Percentiles rank a stretch among this genome's conserved stretches.
Conservation (phyloP, 768 basidiomycete species). For the Tricholoma bakamatsutake region DNA sequence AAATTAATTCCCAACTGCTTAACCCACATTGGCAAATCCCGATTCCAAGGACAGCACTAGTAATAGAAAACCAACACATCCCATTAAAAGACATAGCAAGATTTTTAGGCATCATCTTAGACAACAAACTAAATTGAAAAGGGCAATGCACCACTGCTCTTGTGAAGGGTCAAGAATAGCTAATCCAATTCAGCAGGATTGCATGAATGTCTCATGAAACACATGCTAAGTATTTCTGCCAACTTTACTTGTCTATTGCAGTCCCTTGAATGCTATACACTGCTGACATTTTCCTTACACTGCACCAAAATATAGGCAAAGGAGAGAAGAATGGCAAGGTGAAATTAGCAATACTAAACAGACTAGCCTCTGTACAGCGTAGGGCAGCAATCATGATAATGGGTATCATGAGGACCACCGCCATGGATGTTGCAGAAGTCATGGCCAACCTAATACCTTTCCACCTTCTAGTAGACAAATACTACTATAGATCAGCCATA, state of each 20-base stretch:
- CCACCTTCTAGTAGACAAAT: not conserved
- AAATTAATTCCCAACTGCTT: not conserved
- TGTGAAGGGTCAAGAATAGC: conserved; percentile 15
- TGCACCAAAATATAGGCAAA: not conserved
- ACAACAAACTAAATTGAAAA: too few species aligned
- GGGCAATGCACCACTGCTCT: too few species aligned
- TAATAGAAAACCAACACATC: conserved; percentile 12
- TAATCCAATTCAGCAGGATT: conserved; percentile 11
- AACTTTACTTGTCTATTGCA: too few species aligned
- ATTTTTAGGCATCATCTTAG: too few species aligned
- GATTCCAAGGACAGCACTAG: not conserved
- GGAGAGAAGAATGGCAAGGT: not conserved
- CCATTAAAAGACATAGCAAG: too few species aligned
- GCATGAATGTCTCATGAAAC: too few species aligned
- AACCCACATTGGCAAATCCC: conserved; percentile 1
- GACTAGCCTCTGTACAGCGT: not conserved
- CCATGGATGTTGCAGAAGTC: too few species aligned
- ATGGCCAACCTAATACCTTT: not conserved
- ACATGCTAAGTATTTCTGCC: too few species aligned
- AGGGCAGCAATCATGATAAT: too few species aligned
- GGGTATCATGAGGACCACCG: too few species aligned
- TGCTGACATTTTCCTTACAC: too few species aligned
- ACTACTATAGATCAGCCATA: not conserved
- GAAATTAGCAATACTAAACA: not conserved
- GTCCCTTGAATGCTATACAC: too few species aligned